Evolutionary conservation across 768 basidiomycete genomes (phyloP).

Genomic region (Phaeolepiota aurea): DNA sequence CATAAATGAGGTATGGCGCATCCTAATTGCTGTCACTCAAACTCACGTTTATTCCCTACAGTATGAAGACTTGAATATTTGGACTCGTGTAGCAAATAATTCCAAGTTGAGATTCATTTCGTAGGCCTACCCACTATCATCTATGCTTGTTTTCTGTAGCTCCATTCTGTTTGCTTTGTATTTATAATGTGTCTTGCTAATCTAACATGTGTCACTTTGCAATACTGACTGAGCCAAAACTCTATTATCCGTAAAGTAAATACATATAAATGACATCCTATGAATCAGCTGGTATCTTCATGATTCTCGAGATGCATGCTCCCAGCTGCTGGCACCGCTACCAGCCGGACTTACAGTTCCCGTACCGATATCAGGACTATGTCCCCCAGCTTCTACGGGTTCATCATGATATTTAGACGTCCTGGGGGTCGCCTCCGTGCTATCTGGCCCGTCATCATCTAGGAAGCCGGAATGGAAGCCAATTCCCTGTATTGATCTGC

Average conservation of each 20-base stretch:
- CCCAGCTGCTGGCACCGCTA: slow-evolving; percentile 69
- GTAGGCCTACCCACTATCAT: no score
- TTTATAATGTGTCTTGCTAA: not conserved
- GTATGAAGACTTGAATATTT: slow-evolving; percentile 85
- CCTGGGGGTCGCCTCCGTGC: slow-evolving; percentile 18
- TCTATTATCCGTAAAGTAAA: not conserved
- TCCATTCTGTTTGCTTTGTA: no score
- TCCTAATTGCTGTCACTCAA: slow-evolving; percentile 6
- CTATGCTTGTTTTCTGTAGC: not conserved
- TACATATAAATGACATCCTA: not conserved
- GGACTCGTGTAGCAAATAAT: slow-evolving; percentile 76
- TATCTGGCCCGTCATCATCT: slow-evolving; percentile 61
- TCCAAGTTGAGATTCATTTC: slow-evolving; percentile 69
- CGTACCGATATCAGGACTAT: slow-evolving; percentile 9
- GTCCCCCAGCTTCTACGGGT: slow-evolving; percentile 22
- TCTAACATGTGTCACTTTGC: not conserved
- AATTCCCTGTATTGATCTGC: slow-evolving; percentile 27
- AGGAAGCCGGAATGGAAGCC: slow-evolving; percentile 76
- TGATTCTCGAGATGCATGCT: slow-evolving; percentile 40
- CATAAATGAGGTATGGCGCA: slow-evolving; percentile 57
- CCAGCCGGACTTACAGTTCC: slow-evolving; percentile 27
- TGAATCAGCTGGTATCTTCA: not conserved
- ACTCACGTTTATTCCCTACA: slow-evolving; percentile 20
- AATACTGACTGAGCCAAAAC: not conserved
- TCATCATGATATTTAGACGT: slow-evolving; percentile 46